A percentile compares a stretch with the other conserved stretches of the same genome.
Evolutionary conservation across 441 rosid species (phyloP).

Genomic region (Breynia disticha): DNA sequence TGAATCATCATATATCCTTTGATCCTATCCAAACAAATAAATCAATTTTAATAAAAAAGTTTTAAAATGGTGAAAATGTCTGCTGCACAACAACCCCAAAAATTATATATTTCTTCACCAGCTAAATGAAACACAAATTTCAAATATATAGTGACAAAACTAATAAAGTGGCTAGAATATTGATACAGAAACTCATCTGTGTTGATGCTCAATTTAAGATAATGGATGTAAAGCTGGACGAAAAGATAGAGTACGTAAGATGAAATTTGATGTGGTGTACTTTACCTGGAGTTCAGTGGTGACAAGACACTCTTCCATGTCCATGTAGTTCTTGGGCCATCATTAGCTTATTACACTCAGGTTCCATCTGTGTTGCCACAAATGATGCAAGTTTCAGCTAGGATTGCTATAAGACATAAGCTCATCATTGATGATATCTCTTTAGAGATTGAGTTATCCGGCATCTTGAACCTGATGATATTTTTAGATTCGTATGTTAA

Average conservation of each 20-base stretch:
- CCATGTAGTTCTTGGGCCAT: slow-evolving; percentile 82
- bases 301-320: slow-evolving; percentile 92
- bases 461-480: slow-evolving; percentile 36
- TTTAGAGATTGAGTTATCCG: slow-evolving; percentile 49
- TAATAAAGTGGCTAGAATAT: background rate
- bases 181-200: slow-evolving; percentile 34
- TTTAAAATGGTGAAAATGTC: background rate
- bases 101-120: too few species aligned
- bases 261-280: background rate
- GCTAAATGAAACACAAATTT: too few species aligned
- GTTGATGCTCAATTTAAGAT: slow-evolving; percentile 73
- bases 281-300: slow-evolving; percentile 83
- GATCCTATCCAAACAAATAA: slow-evolving; percentile 94
- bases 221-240: too few species aligned
- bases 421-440: slow-evolving; percentile 61
- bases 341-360: slow-evolving; percentile 81
- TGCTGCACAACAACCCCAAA: background rate
- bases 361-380: slow-evolving; percentile 95
- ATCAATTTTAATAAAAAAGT: slow-evolving; percentile 38
- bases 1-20: slow-evolving; percentile 75
- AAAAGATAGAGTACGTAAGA: background rate
- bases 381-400: slow-evolving; percentile 64
- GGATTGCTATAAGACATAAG: slow-evolving; percentile 66
- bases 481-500: background rate
- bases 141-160: background rate